phyloP scores from a whole-genome alignment of 805 yeast species.

The Maudiozyma bulderi region DNA sequence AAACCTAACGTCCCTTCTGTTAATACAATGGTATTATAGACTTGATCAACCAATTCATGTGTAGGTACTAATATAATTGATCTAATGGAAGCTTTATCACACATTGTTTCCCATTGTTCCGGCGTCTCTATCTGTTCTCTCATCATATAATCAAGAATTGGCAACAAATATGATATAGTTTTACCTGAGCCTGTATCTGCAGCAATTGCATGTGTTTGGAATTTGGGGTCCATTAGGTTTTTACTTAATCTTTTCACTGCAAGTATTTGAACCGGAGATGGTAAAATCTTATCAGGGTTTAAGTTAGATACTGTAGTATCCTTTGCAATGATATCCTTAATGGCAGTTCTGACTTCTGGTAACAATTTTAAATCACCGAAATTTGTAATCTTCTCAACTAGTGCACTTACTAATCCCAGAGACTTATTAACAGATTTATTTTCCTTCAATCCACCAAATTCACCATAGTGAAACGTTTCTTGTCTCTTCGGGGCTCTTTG shows the following conservation, averaged over 20 bases:
- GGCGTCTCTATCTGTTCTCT: slow-evolving; percentile 39
- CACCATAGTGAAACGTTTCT: slow-evolving; percentile 34
- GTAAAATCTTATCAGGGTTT: slow-evolving; percentile 23
- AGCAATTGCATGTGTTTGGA: slow-evolving; percentile 68
- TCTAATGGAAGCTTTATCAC: slow-evolving; percentile 41
- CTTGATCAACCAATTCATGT: slow-evolving; percentile 79
- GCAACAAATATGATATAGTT: slow-evolving; percentile 83
- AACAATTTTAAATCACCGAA: slow-evolving; percentile 61
- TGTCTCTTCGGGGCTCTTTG: not conserved
- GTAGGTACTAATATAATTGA: slow-evolving; percentile 82
- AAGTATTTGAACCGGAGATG: slow-evolving; percentile 79
- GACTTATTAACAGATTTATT: slow-evolving; percentile 28
- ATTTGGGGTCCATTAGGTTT: slow-evolving; percentile 29
- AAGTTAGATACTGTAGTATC: slow-evolving; percentile 30
- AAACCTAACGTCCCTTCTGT: slow-evolving; percentile 31
- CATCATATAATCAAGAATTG: slow-evolving; percentile 58
- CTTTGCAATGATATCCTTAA: slow-evolving; percentile 43
- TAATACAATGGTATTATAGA: slow-evolving; percentile 36
- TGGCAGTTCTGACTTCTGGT: slow-evolving; percentile 55
- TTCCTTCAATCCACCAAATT: slow-evolving; percentile 38
- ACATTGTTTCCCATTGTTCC: slow-evolving; percentile 29
- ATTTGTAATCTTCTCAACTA: slow-evolving; percentile 43
- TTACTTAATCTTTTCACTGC: slow-evolving; percentile 39
- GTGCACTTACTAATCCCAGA: slow-evolving; percentile 24
- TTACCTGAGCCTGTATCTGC: slow-evolving; percentile 98